Conservation (phyloP, 2,329 filamentous ascomycete species). For the Mycosphaerelloides madeirae region DNA sequence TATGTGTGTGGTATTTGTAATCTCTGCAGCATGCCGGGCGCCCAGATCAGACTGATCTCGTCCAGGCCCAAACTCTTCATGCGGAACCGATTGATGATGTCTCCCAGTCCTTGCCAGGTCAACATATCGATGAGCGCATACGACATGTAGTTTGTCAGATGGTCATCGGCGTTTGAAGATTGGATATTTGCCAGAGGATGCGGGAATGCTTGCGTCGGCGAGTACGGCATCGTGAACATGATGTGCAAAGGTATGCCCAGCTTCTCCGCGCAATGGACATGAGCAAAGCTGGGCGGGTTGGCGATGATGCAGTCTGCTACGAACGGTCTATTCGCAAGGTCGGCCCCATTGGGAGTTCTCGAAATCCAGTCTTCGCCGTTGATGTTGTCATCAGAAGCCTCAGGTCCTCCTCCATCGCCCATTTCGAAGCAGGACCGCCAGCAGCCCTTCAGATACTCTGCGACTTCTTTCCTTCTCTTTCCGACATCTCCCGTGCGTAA, state of each 20-base stretch:
- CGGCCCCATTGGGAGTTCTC: constrained; percentile 34
- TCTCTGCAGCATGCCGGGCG: constrained; percentile 71
- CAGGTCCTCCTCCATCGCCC: constrained; percentile 56
- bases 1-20: constrained; percentile 82
- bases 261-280: constrained; percentile 71
- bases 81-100: constrained; percentile 84
- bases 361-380: constrained; percentile 42
- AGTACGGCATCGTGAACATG: constrained; percentile 97
- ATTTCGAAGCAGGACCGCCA: constrained; percentile 83
- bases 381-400: constrained; percentile 38
- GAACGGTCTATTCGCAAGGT: constrained; percentile 56
- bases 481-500: constrained; percentile 72
- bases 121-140: constrained; percentile 86
- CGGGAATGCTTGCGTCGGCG: constrained; percentile 76
- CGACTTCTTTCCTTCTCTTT: constrained; percentile 68
- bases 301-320: constrained; percentile 78
- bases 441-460: constrained; percentile 74
- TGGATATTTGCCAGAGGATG: constrained; percentile 82
- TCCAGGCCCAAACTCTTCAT: constrained; percentile 70
- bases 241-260: constrained; percentile 71
- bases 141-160: constrained; percentile 75
- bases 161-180: constrained; percentile 67
- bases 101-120: constrained; percentile 87
- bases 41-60: constrained; percentile 73
- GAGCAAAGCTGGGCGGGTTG: constrained; percentile 72